These are phyloP conservation scores for Colletotrichum sp. DNA, from an alignment of 2,329 filamentous ascomycete genomes.

Conservation along the genomic window DNA sequence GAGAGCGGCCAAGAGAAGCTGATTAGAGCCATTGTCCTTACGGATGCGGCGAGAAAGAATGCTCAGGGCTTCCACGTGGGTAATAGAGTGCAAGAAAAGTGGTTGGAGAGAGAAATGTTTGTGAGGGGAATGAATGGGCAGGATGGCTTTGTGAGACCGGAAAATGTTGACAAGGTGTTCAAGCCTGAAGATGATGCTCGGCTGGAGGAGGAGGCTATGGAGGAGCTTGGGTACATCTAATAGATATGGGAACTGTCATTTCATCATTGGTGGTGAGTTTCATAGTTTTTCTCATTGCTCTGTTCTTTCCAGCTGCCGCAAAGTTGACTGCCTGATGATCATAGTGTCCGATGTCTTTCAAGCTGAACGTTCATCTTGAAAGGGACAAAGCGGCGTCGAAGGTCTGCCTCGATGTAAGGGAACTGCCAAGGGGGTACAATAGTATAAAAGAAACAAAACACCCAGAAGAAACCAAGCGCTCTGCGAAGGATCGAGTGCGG, in stretches of 20 bases:
- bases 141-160: neutral
- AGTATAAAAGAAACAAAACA: neutral
- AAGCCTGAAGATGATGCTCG: neutral
- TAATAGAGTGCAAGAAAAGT: neutral
- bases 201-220: neutral
- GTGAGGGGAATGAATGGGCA: neutral
- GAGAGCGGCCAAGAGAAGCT: neutral
- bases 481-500: neutral
- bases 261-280: neutral
- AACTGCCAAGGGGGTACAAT: neutral
- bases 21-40: neutral
- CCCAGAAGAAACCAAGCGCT: neutral
- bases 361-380: neutral
- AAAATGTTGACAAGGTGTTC: neutral
- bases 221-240: neutral
- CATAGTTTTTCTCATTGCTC: fast-evolving
- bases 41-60: neutral
- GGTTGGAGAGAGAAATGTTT: neutral
- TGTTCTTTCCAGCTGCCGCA: neutral
- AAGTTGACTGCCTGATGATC: fast-evolving
- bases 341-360: neutral
- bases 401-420: neutral
- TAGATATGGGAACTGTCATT: fast-evolving
- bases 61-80: neutral
- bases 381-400: neutral